A percentile compares a stretch with the other conserved stretches of the same genome.
Evolutionary conservation across 257 asterid genomes (phyloP).

Genomic region (Solanum sejunctum): DNA sequence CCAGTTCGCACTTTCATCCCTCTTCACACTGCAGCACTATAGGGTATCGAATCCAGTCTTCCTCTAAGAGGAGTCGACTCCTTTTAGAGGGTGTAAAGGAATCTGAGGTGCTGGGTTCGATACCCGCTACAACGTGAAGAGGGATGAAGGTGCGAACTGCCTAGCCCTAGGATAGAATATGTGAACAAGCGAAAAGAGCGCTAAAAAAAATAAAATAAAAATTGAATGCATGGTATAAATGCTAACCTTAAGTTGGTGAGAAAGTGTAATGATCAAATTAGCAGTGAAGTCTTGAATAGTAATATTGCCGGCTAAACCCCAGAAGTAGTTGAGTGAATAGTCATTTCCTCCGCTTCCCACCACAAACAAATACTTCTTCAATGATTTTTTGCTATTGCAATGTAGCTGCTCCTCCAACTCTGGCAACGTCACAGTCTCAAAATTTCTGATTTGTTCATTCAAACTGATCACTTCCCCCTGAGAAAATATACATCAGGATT

Average conservation of each 20-base stretch:
- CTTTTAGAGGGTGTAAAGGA: too few species aligned
- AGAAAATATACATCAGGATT: neutral
- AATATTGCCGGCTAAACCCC: constrained; percentile 21
- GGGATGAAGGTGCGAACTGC: too few species aligned
- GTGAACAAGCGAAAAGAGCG: too few species aligned
- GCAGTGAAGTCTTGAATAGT: constrained; percentile 45
- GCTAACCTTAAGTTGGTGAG: constrained; percentile 45
- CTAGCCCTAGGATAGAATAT: too few species aligned
- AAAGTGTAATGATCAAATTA: constrained; percentile 28
- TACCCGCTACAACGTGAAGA: too few species aligned
- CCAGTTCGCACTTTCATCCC: too few species aligned
- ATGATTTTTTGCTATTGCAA: neutral
- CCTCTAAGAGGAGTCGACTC: too few species aligned
- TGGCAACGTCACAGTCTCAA: constrained; percentile 43
- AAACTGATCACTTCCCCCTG: constrained; percentile 52
- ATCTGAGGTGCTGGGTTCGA: too few species aligned
- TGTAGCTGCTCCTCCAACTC: constrained; percentile 37
- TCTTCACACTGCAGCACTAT: too few species aligned
- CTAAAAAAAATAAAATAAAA: too few species aligned
- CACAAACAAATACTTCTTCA: constrained; percentile 40
- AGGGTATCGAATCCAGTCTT: too few species aligned
- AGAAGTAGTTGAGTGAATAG: constrained; percentile 50
- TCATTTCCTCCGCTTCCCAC: constrained; percentile 79
- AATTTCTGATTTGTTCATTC: constrained; percentile 44
- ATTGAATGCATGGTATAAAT: neutral